Percentiles rank a stretch among this genome's conserved stretches.
phyloP scores from a whole-genome alignment of 2,329 filamentous ascomycete species.

The Nothophoma quercina region DNA sequence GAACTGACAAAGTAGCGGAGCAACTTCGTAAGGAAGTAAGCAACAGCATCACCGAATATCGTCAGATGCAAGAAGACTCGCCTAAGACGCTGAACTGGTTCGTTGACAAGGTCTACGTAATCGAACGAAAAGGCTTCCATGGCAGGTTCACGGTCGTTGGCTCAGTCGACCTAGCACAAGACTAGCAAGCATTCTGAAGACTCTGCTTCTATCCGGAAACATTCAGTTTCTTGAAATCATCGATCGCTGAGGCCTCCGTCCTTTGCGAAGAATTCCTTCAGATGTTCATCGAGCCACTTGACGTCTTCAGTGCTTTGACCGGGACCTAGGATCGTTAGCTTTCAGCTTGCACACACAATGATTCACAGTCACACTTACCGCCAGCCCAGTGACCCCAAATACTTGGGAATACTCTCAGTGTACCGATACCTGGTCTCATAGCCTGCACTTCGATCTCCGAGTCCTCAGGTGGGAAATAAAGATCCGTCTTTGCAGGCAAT shows the following conservation, averaged over 20 bases:
- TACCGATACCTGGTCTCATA: conserved; percentile 67
- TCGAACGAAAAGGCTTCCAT: conserved; percentile 34
- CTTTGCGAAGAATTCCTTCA: conserved; percentile 61
- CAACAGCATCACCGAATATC: conserved; percentile 17
- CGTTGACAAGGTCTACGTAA: conserved; percentile 37
- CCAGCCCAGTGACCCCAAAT: conserved; percentile 69
- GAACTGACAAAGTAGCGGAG: conserved; percentile 17
- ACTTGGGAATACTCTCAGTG: conserved; percentile 62
- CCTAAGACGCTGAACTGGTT: conserved; percentile 29
- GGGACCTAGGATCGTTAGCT: conserved; percentile 59
- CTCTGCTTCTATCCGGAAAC: too few relatives aligned
- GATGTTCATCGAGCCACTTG: conserved; percentile 72
- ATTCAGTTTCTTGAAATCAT: too few relatives aligned
- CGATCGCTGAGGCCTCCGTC: too few relatives aligned
- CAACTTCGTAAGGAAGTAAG: conserved; percentile 26
- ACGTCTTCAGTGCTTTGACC: conserved; percentile 75
- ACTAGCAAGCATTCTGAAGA: conserved; percentile 4
- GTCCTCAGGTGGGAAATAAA: conserved; percentile 85
- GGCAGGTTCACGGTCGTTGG: conserved; percentile 37
- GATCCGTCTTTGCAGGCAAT: conserved; percentile 74
- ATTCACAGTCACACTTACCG: conserved; percentile 51
- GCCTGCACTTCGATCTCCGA: conserved; percentile 74
- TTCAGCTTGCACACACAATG: background rate
- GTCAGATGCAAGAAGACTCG: background rate
- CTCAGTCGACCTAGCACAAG: conserved; percentile 19